phyloP scores from a whole-genome alignment of 2,329 filamentous ascomycete species.

The Ampelomyces quisqualis region DNA sequence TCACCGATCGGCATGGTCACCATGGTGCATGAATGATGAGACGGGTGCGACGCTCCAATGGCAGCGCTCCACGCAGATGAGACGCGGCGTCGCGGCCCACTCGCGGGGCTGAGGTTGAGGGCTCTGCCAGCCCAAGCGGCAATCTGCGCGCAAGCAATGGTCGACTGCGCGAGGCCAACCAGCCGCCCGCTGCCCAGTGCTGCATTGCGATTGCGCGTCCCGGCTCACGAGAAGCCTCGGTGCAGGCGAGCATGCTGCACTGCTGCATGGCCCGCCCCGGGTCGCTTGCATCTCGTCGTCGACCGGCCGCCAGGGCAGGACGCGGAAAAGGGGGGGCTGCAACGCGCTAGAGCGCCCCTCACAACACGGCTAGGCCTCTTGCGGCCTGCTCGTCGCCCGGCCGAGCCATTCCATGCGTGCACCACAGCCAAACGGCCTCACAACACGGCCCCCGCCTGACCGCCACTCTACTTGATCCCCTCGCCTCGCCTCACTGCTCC shows the following conservation, averaged over 20 bases:
- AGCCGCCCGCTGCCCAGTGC: constrained; percentile 22
- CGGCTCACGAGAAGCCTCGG: constrained; percentile 25
- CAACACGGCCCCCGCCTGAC: constrained; percentile 31
- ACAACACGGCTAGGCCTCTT: constrained; percentile 24
- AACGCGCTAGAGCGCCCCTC: constrained; percentile 22
- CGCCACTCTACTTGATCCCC: constrained; percentile 41
- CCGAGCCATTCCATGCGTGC: constrained; percentile 23
- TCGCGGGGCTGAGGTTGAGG: constrained; percentile 15
- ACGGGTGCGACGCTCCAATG: constrained; percentile 30
- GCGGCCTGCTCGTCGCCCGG: constrained; percentile 25
- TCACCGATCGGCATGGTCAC: no score
- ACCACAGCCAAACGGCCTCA: constrained; percentile 24
- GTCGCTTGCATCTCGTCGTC: neutral
- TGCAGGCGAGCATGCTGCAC: constrained; percentile 8
- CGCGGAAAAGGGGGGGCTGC: constrained; percentile 25
- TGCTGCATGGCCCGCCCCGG: neutral
- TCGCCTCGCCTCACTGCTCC: constrained; percentile 33
- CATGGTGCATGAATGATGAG: constrained; percentile 30
- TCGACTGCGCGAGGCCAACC: constrained; percentile 29
- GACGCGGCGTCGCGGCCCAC: constrained; percentile 18
- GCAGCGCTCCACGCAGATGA: constrained; percentile 34
- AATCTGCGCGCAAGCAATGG: no score
- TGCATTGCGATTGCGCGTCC: constrained; percentile 21
- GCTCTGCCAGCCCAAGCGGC: constrained; percentile 13
- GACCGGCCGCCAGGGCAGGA: no score